Percentiles rank a stretch among this genome's conserved stretches.
These are phyloP conservation scores for Niveomyces coronatus DNA, from an alignment of 2,329 filamentous ascomycete genomes.

Conservation along the genomic window DNA sequence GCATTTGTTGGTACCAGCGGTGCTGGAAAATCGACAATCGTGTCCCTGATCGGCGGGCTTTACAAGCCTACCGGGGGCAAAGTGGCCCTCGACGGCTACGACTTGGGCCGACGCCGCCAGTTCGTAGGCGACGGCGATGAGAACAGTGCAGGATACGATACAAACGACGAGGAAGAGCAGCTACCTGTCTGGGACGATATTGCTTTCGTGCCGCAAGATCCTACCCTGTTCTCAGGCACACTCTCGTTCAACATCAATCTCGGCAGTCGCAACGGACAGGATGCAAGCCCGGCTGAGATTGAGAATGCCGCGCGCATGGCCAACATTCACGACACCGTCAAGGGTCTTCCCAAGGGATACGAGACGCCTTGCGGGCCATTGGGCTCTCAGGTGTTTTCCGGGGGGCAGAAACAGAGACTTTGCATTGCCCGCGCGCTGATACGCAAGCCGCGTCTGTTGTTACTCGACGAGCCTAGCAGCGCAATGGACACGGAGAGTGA, in stretches of 20 bases:
- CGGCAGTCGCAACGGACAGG: constrained; percentile 32
- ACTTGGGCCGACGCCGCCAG: constrained; percentile 10
- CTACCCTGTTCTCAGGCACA: constrained; percentile 30
- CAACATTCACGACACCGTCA: constrained; percentile 50
- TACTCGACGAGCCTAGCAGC: constrained; percentile 62
- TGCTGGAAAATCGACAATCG: constrained; percentile 8
- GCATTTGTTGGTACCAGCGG: constrained; percentile 8
- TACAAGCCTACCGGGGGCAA: constrained; percentile 4
- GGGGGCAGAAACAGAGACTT: constrained; percentile 60
- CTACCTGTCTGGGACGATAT: constrained; percentile 26
- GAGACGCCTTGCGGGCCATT: constrained; percentile 49
- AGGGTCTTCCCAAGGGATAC: constrained; percentile 44
- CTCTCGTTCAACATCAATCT: constrained; percentile 30
- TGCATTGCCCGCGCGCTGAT: constrained; percentile 59
- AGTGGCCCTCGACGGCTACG: constrained; percentile 10
- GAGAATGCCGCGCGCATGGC: constrained; percentile 45
- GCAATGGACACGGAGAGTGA: constrained; percentile 56
- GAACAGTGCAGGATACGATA: not conserved
- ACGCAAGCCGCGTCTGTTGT: constrained; percentile 50
- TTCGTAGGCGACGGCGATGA: not conserved
- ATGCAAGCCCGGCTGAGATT: constrained; percentile 38
- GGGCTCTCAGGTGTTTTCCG: constrained; percentile 50
- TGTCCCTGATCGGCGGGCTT: constrained; percentile 6
- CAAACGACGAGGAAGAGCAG: not conserved
- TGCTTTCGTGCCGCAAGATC: constrained; percentile 29